These are phyloP conservation scores for Russula sp. DNA, from an alignment of 768 basidiomycete species.

Conservation along the genomic window DNA sequence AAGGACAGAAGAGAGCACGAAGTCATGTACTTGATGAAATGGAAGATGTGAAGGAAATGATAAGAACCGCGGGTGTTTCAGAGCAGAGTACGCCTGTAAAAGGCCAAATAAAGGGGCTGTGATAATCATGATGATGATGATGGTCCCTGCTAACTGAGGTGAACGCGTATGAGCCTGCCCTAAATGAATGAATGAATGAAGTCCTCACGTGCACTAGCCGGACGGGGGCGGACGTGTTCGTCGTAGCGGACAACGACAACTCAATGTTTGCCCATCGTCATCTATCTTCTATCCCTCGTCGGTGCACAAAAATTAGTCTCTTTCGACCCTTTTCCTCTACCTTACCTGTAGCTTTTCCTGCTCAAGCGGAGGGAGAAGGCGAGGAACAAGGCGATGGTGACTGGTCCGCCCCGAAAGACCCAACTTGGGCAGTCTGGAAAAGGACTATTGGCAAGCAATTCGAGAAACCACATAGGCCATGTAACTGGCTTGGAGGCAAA, in stretches of 20 bases:
- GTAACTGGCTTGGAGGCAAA: constrained; percentile 57
- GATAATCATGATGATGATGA: background rate
- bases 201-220: background rate
- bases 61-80: constrained; percentile 41
- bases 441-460: constrained; percentile 18
- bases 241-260: background rate
- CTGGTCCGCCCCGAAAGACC: constrained; percentile 1
- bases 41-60: constrained; percentile 37
- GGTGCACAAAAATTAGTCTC: background rate
- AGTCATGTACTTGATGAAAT: constrained; percentile 43
- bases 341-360: background rate
- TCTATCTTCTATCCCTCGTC: background rate
- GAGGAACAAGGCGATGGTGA: constrained; percentile 23
- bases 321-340: background rate
- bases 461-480: constrained; percentile 30
- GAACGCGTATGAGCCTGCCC: constrained; percentile 15
- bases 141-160: no score
- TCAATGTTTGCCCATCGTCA: constrained; percentile 14
- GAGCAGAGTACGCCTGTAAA: constrained; percentile 47
- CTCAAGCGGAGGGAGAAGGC: background rate
- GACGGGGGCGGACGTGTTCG: no score
- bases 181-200: background rate
- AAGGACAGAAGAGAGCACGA: constrained; percentile 49
- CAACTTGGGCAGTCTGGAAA: constrained; percentile 11
- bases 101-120: constrained; percentile 35